Conservation (phyloP, 768 basidiomycete species). For the Tulasnella sp. region DNA sequence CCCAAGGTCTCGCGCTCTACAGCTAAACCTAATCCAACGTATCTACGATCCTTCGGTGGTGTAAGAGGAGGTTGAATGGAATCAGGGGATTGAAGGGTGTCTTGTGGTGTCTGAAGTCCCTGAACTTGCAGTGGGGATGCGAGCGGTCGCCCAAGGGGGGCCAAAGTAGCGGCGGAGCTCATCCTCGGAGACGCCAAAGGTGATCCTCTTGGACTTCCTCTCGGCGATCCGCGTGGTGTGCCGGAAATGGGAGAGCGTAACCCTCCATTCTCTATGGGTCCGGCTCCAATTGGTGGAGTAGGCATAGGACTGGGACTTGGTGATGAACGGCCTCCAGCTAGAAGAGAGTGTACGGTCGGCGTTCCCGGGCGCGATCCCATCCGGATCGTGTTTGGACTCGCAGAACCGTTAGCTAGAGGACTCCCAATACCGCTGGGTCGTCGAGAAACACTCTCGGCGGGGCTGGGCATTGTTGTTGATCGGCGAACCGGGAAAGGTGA, state of each 20-base stretch:
- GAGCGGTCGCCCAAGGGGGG: neutral
- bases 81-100: neutral
- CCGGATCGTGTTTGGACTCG: neutral
- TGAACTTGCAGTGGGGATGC: neutral
- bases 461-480: slow-evolving; percentile 13
- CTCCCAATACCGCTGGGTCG: slow-evolving; percentile 13
- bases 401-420: slow-evolving; percentile 6
- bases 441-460: neutral
- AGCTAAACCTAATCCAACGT: neutral
- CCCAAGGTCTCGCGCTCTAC: neutral
- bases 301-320: slow-evolving; percentile 8
- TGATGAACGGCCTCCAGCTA: slow-evolving; percentile 23
- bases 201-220: neutral
- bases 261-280: neutral
- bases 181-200: slow-evolving; percentile 11
- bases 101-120: neutral
- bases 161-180: neutral
- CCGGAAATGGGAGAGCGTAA: slow-evolving; percentile 2
- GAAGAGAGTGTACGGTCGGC: slow-evolving; percentile 22
- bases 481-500: slow-evolving; percentile 29
- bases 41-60: slow-evolving; percentile 8
- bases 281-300: neutral
- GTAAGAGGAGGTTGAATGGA: slow-evolving; percentile 10
- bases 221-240: slow-evolving; percentile 4
- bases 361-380: slow-evolving; percentile 27